Conservation (phyloP, 805 yeast species). For the Isabelozyma rhagii region DNA sequence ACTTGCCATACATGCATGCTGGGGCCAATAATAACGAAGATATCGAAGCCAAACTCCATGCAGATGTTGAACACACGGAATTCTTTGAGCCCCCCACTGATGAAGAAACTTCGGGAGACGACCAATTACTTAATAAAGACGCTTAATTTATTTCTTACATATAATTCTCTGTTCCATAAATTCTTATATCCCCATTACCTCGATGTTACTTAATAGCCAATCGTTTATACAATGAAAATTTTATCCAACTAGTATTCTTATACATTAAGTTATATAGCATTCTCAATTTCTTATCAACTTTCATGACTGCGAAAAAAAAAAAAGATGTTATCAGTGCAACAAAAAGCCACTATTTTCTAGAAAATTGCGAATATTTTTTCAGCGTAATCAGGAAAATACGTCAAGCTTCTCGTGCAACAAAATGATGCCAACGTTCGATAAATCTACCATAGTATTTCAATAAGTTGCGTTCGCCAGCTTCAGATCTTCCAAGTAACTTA, state of each 20-base stretch:
- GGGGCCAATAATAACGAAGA: slow-evolving; percentile 1
- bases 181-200: too few relatives aligned
- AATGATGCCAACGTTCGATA: slow-evolving; percentile 44
- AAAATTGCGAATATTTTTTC: background rate
- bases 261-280: too few relatives aligned
- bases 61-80: background rate
- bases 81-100: background rate
- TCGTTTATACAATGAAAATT: too few relatives aligned
- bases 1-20: slow-evolving; percentile 14
- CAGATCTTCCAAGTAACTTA: slow-evolving; percentile 39
- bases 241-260: too few relatives aligned
- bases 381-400: background rate
- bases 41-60: background rate
- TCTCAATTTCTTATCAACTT: too few relatives aligned
- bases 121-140: background rate
- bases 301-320: background rate
- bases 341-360: background rate
- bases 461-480: slow-evolving; percentile 36
- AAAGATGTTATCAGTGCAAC: background rate
- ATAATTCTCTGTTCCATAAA: background rate
- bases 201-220: too few relatives aligned
- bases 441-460: slow-evolving; percentile 38
- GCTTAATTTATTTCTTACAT: too few relatives aligned
- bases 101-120: background rate
- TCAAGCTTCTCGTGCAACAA: background rate